These are phyloP conservation scores for Reutealis trisperma DNA, from an alignment of 345 rosid species.

Conservation along the genomic window DNA sequence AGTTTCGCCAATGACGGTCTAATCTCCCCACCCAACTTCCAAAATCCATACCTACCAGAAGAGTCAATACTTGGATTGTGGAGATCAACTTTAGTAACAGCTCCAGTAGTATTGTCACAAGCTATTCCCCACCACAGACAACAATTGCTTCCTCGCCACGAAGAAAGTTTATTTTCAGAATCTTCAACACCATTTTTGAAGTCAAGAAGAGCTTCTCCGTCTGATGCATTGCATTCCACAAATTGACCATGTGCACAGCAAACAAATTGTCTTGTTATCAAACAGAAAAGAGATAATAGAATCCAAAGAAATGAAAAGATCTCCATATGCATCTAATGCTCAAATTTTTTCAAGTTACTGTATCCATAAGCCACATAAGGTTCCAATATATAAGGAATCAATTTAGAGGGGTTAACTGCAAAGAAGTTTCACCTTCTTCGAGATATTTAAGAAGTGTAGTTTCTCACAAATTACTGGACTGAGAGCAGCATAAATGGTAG, in stretches of 20 bases:
- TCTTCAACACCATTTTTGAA: conserved; percentile 3
- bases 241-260: neutral
- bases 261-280: neutral
- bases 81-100: conserved; percentile 30
- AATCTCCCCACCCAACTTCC: conserved; percentile 42
- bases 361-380: no score
- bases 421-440: no score
- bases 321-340: neutral
- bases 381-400: no score
- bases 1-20: conserved; percentile 37
- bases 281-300: neutral
- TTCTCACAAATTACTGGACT: no score
- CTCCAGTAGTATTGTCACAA: conserved; percentile 29
- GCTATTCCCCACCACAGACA: conserved; percentile 38
- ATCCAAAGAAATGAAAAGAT: neutral
- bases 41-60: conserved; percentile 25
- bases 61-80: conserved; percentile 14
- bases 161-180: neutral
- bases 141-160: conserved; percentile 19
- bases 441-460: no score
- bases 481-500: no score
- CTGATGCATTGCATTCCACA: neutral
- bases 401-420: no score
- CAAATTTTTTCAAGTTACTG: no score
- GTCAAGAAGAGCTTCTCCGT: neutral